Conservation (phyloP, 2,329 filamentous ascomycete genomes). For the Pseudocercospora musae region DNA sequence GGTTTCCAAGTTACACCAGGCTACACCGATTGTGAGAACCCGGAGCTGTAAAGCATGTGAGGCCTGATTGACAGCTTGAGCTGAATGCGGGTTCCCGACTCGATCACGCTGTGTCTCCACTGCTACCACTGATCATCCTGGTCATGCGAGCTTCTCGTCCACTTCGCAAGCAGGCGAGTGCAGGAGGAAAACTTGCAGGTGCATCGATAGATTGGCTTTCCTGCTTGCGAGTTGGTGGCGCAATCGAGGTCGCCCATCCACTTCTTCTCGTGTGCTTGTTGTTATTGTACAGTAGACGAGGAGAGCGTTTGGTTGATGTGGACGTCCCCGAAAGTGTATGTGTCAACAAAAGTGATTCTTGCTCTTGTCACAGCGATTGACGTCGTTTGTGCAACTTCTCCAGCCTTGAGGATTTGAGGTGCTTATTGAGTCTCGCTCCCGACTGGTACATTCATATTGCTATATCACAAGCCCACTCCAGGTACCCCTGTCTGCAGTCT, state of each 20-base stretch:
- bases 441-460: not conserved
- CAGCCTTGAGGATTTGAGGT: not conserved
- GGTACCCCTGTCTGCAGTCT: not conserved
- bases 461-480: conserved; percentile 11
- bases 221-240: not conserved
- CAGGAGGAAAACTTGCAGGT: not conserved
- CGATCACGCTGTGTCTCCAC: conserved; percentile 7
- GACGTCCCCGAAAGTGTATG: not conserved
- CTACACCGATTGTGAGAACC: not conserved
- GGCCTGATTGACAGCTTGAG: not conserved
- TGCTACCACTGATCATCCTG: not conserved
- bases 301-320: not conserved
- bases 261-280: too few relatives aligned
- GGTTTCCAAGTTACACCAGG: not conserved
- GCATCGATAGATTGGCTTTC: conserved; percentile 10
- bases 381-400: not conserved
- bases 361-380: not conserved
- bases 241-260: not conserved
- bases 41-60: not conserved
- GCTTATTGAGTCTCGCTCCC: not conserved
- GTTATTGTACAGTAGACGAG: too few relatives aligned
- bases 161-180: not conserved
- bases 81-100: conserved; percentile 11
- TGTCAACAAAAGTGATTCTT: not conserved
- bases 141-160: not conserved